phyloP scores from a whole-genome alignment of 1,284 basidiomycete genomes.

The Puccinia hordei region DNA sequence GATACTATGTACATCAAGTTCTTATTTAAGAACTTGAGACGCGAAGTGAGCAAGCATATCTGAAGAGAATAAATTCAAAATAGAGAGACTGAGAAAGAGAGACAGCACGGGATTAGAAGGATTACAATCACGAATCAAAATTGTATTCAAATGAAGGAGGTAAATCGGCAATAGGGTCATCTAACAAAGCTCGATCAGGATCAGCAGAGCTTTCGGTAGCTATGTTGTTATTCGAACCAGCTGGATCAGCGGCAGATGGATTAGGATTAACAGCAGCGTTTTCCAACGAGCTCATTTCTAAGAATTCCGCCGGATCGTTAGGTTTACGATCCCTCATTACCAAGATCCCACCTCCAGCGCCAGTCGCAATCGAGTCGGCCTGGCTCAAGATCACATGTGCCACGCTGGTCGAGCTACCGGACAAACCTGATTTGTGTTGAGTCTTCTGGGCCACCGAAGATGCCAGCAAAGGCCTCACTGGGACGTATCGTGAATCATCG shows the following conservation, averaged over 20 bases:
- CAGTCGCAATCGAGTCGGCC: conserved; percentile 48
- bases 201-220: conserved; percentile 1
- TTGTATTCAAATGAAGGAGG: conserved; percentile 50
- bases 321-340: conserved; percentile 48
- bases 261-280: background rate
- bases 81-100: background rate
- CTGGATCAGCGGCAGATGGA: background rate
- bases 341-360: conserved; percentile 49
- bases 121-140: conserved; percentile 38
- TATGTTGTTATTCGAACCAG: background rate
- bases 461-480: conserved; percentile 78
- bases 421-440: background rate
- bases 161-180: conserved; percentile 39
- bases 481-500: conserved; percentile 75
- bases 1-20: too few species aligned
- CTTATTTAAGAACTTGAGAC: too few species aligned
- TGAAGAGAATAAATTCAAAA: background rate
- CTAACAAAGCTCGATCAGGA: conserved; percentile 34
- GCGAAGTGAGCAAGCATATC: too few species aligned
- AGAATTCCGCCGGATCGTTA: conserved; percentile 39
- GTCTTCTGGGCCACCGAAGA: conserved; percentile 39
- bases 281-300: conserved; percentile 43
- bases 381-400: conserved; percentile 36
- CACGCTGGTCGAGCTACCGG: conserved; percentile 11
- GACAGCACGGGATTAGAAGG: conserved; percentile 2